Conservation (phyloP, 306 rosid species). For the Lotus japonicus region DNA sequence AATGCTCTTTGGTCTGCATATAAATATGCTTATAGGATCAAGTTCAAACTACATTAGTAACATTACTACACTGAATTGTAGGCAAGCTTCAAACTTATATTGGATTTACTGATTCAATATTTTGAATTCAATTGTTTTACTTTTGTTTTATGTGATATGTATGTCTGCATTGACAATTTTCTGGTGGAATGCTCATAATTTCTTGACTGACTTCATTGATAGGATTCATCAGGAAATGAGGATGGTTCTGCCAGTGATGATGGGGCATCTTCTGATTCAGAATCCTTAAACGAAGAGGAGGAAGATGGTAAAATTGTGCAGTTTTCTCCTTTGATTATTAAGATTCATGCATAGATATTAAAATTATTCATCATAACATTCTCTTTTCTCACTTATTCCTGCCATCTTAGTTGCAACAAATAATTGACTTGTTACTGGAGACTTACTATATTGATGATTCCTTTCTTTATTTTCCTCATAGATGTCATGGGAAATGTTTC, state of each 20-base stretch:
- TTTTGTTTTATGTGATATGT: slow-evolving; percentile 12
- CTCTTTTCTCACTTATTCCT: not conserved
- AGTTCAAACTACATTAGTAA: not conserved
- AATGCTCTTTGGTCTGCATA: too few relatives aligned
- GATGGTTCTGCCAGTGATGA: slow-evolving; percentile 29
- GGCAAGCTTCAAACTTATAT: not conserved
- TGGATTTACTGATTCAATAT: not conserved
- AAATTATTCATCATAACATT: not conserved
- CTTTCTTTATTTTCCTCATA: slow-evolving; percentile 5
- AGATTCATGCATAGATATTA: not conserved
- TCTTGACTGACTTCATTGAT: slow-evolving; percentile 17
- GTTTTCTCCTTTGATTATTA: not conserved
- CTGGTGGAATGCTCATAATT: not conserved
- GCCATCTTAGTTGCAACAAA: not conserved
- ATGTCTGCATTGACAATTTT: not conserved
- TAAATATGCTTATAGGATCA: not conserved
- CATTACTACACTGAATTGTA: too few relatives aligned
- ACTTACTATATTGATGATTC: slow-evolving; percentile 16
- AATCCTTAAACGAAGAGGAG: slow-evolving; percentile 36
- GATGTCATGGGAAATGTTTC: slow-evolving; percentile 65
- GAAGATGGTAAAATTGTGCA: slow-evolving; percentile 46
- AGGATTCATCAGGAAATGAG: slow-evolving; percentile 57
- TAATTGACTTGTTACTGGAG: not conserved
- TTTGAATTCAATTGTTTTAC: not conserved
- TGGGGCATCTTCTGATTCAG: slow-evolving; percentile 36